These are phyloP conservation scores for Cucurbita pepo DNA, from an alignment of 306 rosid species.

Conservation along the genomic window DNA sequence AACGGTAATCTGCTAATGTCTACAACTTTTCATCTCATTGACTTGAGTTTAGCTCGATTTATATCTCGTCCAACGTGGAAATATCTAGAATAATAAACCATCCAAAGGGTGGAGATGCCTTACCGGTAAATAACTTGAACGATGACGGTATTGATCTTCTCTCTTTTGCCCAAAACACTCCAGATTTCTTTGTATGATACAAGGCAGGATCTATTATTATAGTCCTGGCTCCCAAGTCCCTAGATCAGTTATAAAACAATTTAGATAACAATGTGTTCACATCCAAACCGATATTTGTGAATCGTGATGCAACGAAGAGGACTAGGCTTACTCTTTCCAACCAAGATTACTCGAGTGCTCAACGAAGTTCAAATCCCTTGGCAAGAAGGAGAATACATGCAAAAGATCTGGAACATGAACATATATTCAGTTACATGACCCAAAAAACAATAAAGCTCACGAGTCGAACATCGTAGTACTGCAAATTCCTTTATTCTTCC, in stretches of 20 bases:
- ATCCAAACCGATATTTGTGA: background rate
- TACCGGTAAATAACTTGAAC: conserved; percentile 80
- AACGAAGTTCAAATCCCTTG: conserved; percentile 67
- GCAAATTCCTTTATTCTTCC: background rate
- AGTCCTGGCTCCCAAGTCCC: conserved; percentile 68
- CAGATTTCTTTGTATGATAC: conserved; percentile 70
- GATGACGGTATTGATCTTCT: conserved; percentile 72
- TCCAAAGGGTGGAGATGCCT: background rate
- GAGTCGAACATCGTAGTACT: background rate
- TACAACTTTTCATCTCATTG: background rate
- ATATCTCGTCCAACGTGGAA: background rate
- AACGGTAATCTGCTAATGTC: background rate
- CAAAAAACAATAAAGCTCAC: background rate
- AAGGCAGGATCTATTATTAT: conserved; percentile 74
- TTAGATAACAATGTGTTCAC: background rate
- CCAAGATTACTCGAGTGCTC: conserved; percentile 86
- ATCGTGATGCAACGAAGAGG: background rate
- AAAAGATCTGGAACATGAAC: conserved; percentile 41
- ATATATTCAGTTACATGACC: background rate
- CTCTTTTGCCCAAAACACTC: conserved; percentile 88
- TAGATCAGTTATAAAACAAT: conserved; percentile 6
- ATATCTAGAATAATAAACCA: background rate
- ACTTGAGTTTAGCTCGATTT: background rate
- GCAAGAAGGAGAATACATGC: conserved; percentile 77
- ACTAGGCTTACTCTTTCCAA: conserved; percentile 76